Base-by-base conservation (phyloP, 2,329 filamentous ascomycete species). In the Zymoseptoria brevis region DNA sequence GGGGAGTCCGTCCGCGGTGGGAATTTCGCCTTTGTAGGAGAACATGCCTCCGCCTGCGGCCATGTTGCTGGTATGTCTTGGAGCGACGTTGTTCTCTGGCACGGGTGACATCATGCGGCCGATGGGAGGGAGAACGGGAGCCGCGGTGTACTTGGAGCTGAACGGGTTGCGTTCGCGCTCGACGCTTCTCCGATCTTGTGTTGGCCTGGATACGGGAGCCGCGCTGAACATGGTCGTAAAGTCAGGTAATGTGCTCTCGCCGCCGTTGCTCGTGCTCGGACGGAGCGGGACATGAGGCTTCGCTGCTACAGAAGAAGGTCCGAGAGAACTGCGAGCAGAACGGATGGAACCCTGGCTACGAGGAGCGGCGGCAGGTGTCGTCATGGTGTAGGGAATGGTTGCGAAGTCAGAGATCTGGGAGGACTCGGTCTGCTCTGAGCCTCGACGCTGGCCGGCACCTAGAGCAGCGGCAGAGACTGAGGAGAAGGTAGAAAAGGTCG, bases 21-120 rank as follows among this genome's bases (percentile, higher is more conserved):
- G 66, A 11, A 70, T 67, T 4, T 63, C 65, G 56, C 67, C 68
- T 56, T 67, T 67, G 62, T 69, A 69, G 8, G 66, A 53, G 56
- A 65, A 70, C n/a, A 64, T 51, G 16, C 56, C 59, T 8, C 61
- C 57, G 29, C 55, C 61, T 2, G 55, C 57, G 19, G 63, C 59
- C n/a, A 59, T 35, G 11, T 49, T 35, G 7, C 60, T 53, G 19
- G 64, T 62, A n/a, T n/a, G 35, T 6, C 35, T 45, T 7, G 59
- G 60, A 3, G 64, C 54, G 26, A 63, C 57, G 19, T 63, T 63
- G 60, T 67, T 54, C 59, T 69, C 67, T 4, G 64, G 67, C 51
- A 68, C 67, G 16, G 67, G 60, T 50, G 57, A 64, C 65, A 69
- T 68, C 16, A 59, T 41, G 11, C 66, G 67, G 8, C 61, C 35